These are phyloP conservation scores for Cryptococcus amylolentus DNA, from an alignment of 1,284 basidiomycete genomes.

Conservation along the genomic window DNA sequence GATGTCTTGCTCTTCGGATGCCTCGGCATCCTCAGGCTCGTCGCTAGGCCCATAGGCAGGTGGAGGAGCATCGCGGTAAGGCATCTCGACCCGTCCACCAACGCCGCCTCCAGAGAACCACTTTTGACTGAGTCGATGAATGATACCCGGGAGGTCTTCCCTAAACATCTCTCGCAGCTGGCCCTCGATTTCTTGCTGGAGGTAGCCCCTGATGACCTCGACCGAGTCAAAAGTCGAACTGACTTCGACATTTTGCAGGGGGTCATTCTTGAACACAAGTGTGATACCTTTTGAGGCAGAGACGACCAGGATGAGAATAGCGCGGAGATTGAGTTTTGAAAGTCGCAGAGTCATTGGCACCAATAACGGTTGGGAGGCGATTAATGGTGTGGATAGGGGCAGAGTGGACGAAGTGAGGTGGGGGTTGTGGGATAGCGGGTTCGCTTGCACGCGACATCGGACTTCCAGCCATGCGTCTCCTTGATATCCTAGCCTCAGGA, in stretches of 20 bases:
- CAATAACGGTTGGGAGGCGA: constrained; percentile 85
- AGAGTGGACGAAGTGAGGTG: constrained; percentile 72
- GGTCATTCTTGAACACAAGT: constrained; percentile 99
- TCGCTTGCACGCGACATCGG: constrained; percentile 85
- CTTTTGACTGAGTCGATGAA: constrained; percentile 89
- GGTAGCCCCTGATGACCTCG: constrained; percentile 93
- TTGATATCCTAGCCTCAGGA: constrained; percentile 90
- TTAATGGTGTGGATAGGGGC: constrained; percentile 72
- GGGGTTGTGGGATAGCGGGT: constrained; percentile 62
- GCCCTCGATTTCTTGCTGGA: constrained; percentile 93
- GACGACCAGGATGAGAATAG: constrained; percentile 96
- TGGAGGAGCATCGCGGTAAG: constrained; percentile 33
- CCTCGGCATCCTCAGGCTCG: constrained; percentile 51
- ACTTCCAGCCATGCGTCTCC: constrained; percentile 96
- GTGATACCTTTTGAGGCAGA: constrained; percentile 97
- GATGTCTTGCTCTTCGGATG: constrained; percentile 34
- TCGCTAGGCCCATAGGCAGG: constrained; percentile 45
- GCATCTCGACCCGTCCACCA: constrained; percentile 46
- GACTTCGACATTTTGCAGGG: constrained; percentile 95
- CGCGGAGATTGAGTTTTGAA: constrained; percentile 86
- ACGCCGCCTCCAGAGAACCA: constrained; percentile 59
- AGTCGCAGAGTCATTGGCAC: constrained; percentile 99
- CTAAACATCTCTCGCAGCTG: constrained; percentile 97
- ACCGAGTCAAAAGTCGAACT: constrained; percentile 97
- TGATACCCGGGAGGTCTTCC: constrained; percentile 94